Conservation (phyloP, 768 basidiomycete species). For the Hygrophorus pudorinus region DNA sequence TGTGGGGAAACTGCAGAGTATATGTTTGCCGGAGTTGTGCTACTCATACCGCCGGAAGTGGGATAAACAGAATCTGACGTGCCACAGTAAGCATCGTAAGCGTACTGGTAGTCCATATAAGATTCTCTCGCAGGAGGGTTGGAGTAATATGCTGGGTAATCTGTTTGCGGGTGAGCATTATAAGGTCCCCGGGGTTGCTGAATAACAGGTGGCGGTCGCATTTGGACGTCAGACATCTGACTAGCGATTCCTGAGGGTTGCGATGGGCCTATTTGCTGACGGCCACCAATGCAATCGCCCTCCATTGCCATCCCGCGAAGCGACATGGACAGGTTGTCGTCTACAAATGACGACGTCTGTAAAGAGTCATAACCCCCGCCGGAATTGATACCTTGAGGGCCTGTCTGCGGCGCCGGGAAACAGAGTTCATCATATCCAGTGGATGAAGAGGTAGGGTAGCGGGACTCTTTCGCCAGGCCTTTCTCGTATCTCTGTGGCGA, state of each 20-base stretch:
- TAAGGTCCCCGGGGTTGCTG: constrained; percentile 38
- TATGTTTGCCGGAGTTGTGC: constrained; percentile 32
- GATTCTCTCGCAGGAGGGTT: constrained; percentile 36
- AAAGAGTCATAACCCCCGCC: constrained; percentile 1
- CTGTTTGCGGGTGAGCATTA: constrained; percentile 40
- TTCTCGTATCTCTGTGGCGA: constrained; percentile 47
- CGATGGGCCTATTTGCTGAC: constrained; percentile 9
- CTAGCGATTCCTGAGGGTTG: constrained; percentile 9
- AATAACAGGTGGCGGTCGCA: constrained; percentile 30
- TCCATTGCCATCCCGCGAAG: constrained; percentile 38
- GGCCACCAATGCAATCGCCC: constrained; percentile 14
- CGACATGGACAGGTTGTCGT: constrained; percentile 45
- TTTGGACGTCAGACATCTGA: constrained; percentile 20
- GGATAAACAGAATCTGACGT: constrained; percentile 42
- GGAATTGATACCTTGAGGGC: neutral
- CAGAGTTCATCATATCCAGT: constrained; percentile 21
- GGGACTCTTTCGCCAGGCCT: constrained; percentile 33
- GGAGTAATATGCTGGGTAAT: constrained; percentile 52
- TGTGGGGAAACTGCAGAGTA: constrained; percentile 39
- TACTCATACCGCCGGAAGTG: constrained; percentile 31
- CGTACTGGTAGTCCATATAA: constrained; percentile 48
- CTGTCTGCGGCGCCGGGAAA: constrained; percentile 14
- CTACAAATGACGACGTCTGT: constrained; percentile 20
- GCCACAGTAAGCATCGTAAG: constrained; percentile 32
- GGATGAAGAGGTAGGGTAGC: constrained; percentile 26